phyloP scores from a whole-genome alignment of 179 eudicot genomes.

The Spinacia oleracea region DNA sequence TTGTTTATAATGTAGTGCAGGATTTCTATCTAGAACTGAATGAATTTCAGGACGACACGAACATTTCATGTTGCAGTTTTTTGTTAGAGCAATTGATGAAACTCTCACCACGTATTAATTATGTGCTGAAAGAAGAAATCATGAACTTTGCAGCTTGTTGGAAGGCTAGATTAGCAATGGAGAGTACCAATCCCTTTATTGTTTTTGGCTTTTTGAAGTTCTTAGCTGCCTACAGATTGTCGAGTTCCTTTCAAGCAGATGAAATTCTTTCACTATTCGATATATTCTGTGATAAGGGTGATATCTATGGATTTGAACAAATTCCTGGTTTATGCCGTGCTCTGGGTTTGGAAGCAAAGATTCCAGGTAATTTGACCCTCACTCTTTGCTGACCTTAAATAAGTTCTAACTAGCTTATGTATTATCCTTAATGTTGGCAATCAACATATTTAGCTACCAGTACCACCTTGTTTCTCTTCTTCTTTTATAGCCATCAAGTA shows the following conservation, averaged over 20 bases:
- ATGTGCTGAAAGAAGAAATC: constrained; percentile 29
- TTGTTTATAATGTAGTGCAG: constrained; percentile 38
- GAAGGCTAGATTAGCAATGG: constrained; percentile 28
- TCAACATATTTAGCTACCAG: neutral
- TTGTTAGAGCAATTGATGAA: constrained; percentile 25
- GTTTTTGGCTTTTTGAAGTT: constrained; percentile 37
- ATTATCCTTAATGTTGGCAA: neutral
- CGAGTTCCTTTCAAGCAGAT: constrained; percentile 24
- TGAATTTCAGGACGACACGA: constrained; percentile 7
- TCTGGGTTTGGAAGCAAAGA: constrained; percentile 25
- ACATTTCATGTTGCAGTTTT: constrained; percentile 14
- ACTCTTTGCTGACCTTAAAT: neutral
- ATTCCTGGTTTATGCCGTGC: constrained; percentile 22
- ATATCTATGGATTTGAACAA: constrained; percentile 18
- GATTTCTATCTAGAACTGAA: constrained; percentile 25
- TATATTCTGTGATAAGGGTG: constrained; percentile 13
- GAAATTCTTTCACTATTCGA: constrained; percentile 33
- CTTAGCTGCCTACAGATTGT: constrained; percentile 30
- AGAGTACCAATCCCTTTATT: constrained; percentile 3
- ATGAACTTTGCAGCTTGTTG: constrained; percentile 35
- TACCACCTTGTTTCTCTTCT: neutral
- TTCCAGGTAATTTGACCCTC: constrained; percentile 22
- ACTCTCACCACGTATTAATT: constrained; percentile 25
- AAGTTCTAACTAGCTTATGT: too few relatives aligned
- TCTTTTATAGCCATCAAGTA: neutral